Conservation (phyloP, 2,329 filamentous ascomycete genomes). For the Calcarisporium arbuscula region DNA sequence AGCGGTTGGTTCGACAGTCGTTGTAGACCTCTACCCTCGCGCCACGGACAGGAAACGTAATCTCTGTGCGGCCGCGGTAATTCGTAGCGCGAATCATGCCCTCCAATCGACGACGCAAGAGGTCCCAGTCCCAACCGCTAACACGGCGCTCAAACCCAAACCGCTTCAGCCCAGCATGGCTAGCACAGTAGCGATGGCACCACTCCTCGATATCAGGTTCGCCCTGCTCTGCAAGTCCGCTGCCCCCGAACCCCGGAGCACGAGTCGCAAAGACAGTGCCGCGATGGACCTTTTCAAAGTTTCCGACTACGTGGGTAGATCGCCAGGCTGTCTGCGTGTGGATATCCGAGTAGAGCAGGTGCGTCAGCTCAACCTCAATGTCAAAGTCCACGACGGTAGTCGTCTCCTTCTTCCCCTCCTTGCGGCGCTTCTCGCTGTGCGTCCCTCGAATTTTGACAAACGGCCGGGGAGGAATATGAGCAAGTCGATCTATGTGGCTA, state of each 20-base stretch:
- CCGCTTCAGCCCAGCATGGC: constrained; percentile 48
- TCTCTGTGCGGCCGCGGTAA: constrained; percentile 55
- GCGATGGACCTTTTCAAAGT: constrained; percentile 56
- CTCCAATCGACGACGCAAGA: constrained; percentile 45
- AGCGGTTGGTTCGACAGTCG: constrained; percentile 53
- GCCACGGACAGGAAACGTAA: constrained; percentile 55
- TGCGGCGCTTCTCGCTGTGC: constrained; percentile 35
- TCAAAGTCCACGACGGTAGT: constrained; percentile 53
- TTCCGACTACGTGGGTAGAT: constrained; percentile 44
- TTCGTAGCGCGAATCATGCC: constrained; percentile 56
- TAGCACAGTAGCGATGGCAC: constrained; percentile 62
- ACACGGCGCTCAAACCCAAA: constrained; percentile 48
- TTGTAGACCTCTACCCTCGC: constrained; percentile 57
- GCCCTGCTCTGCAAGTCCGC: constrained; percentile 22
- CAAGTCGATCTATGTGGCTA: constrained; percentile 35
- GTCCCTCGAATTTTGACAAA: constrained; percentile 46
- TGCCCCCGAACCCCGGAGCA: constrained; percentile 37
- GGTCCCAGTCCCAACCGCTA: constrained; percentile 52
- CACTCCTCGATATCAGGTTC: constrained; percentile 43
- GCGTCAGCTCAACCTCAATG: constrained; percentile 51
- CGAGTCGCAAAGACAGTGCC: constrained; percentile 52
- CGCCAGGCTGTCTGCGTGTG: constrained; percentile 32
- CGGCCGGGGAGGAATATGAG: constrained; percentile 44
- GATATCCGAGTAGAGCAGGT: constrained; percentile 46
- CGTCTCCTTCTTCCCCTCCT: constrained; percentile 33